Base-by-base conservation (phyloP, 1,139 yeast genomes). In the Protomyces inouyei region DNA sequence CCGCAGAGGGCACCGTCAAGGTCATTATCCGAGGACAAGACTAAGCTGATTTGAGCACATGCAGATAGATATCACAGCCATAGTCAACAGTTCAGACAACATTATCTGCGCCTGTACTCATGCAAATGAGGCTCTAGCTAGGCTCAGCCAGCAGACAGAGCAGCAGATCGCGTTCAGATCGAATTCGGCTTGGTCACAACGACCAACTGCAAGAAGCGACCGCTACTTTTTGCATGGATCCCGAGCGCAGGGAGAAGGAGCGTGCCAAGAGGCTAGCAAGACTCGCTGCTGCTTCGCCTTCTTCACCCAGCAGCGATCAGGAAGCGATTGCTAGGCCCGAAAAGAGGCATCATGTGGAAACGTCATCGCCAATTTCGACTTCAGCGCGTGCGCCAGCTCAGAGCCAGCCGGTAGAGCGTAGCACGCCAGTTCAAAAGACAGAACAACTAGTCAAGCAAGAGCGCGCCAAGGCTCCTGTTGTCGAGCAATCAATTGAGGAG, bases 1-100 rank as follows among this genome's bases (percentile, higher is more conserved):
- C 59, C 14, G 63, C 53, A 12, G 57, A 55, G n/a, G 65, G 64
- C 16, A 61, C 59, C 21, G 40, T 65, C 46, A 65, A 65, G 59
- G 67, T 65, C 10, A 54, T 65, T 32, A 65, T 65, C 16, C 59
- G 48, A 3, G 67, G 67, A 38, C 63, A 59, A 43, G 48, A 28
- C 3, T 55, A 16, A 4, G 16, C 14, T 37, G 16, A 18, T 1
- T 28, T 6, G 9, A 28, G 32, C 32, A 28, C 32, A 6, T 28
- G 32, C 1, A 28, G 8, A 28, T 28, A 28, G 32, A 28, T 28
- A 28, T 28, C 8, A 2, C 23, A 5, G 32, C 32, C 32, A 4
- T 28, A 28, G 32, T 6, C 5, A 5, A 28, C 32, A 28, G 5
- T 28, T 4, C 8, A 28, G 32, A 28, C 8, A 28, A 28, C 32